These are phyloP conservation scores for Candida piceae DNA, from an alignment of 805 yeast genomes.

Conservation along the genomic window DNA sequence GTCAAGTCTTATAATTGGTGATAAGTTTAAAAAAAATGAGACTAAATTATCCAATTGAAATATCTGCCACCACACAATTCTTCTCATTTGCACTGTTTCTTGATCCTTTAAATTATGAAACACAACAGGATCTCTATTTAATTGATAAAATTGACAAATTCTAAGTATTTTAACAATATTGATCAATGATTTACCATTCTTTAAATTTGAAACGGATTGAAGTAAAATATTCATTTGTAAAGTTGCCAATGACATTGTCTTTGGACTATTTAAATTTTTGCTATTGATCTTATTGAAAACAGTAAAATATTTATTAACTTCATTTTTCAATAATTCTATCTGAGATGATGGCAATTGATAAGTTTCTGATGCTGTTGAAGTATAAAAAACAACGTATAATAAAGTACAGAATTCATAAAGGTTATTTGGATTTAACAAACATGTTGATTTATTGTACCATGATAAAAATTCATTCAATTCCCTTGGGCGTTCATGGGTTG, in stretches of 20 bases:
- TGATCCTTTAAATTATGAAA: conserved; percentile 45
- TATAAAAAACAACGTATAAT: conserved; percentile 18
- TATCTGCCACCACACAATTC: conserved; percentile 66
- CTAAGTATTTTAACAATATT: conserved; percentile 19
- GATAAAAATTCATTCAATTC: conserved; percentile 28
- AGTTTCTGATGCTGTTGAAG: conserved; percentile 10
- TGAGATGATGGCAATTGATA: conserved; percentile 9
- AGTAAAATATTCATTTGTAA: conserved; percentile 20
- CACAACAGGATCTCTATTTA: conserved; percentile 57
- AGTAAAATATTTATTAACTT: conserved; percentile 18
- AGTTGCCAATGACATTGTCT: conserved; percentile 18
- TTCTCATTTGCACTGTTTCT: conserved; percentile 45
- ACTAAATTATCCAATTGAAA: conserved; percentile 44
- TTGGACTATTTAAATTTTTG: conserved; percentile 19
- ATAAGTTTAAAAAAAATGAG: conserved; percentile 20
- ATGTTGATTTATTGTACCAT: conserved; percentile 40
- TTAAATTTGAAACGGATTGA: conserved; percentile 21
- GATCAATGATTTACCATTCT: conserved; percentile 22
- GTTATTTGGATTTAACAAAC: conserved; percentile 13
- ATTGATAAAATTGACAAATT: conserved; percentile 29
- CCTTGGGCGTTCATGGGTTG: conserved; percentile 7
- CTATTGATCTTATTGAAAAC: conserved; percentile 13
- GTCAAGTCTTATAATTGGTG: conserved; percentile 19
- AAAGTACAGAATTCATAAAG: conserved; percentile 18
- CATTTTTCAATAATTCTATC: conserved; percentile 8